Evolutionary conservation across 2,329 filamentous ascomycete species (phyloP).

Genomic region (Epichloe bromicola): DNA sequence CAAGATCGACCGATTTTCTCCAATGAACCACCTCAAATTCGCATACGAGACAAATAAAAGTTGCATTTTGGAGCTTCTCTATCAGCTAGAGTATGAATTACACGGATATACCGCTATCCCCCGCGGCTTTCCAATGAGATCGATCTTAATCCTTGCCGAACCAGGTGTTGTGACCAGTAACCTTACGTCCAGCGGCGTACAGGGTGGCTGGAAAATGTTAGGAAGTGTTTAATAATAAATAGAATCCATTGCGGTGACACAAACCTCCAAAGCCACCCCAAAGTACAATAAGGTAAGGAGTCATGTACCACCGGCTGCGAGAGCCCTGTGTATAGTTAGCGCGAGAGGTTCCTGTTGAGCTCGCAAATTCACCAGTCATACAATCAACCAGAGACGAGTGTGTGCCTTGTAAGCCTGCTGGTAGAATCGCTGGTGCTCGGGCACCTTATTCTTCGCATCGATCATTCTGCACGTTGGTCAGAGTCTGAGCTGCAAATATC

Average conservation of each 20-base stretch:
- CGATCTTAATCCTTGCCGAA: slow-evolving; percentile 40
- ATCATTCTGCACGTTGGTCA: slow-evolving; percentile 34
- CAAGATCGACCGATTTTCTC: background rate
- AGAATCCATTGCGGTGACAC: slow-evolving; percentile 17
- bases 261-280: slow-evolving; percentile 51
- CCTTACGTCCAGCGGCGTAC: slow-evolving; percentile 63
- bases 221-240: background rate
- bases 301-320: slow-evolving; percentile 50
- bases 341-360: background rate
- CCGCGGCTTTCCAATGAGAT: background rate
- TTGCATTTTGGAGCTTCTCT: background rate
- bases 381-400: slow-evolving; percentile 65
- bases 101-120: background rate
- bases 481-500: slow-evolving; percentile 4
- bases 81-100: background rate
- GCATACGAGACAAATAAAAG: background rate
- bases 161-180: slow-evolving; percentile 70
- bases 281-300: slow-evolving; percentile 54
- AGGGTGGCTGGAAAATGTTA: slow-evolving; percentile 32
- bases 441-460: slow-evolving; percentile 66
- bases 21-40: background rate
- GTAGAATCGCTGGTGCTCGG: slow-evolving; percentile 61
- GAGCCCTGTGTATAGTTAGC: slow-evolving; percentile 36
- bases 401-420: slow-evolving; percentile 58
- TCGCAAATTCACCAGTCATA: slow-evolving; percentile 29